These are phyloP conservation scores for Suillus sp. DNA, from an alignment of 768 basidiomycete genomes.

Conservation along the genomic window DNA sequence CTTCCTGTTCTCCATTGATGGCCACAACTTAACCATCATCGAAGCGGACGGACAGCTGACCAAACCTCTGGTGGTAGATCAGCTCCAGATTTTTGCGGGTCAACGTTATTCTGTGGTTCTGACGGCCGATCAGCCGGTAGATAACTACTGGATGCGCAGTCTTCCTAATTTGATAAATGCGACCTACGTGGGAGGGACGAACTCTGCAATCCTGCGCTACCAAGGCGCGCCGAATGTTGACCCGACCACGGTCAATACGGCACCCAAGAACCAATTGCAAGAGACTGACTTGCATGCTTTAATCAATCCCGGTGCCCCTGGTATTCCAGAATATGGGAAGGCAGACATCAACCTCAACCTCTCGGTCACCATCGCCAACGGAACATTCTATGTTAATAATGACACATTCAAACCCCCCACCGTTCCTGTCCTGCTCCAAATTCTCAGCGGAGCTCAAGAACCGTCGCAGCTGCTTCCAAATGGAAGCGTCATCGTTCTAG, in stretches of 20 bases:
- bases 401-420: slow-evolving; percentile 29
- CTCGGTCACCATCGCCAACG: slow-evolving; percentile 8
- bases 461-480: slow-evolving; percentile 30
- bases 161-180: slow-evolving; percentile 26
- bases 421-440: slow-evolving; percentile 47
- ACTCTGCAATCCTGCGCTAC: slow-evolving; percentile 58
- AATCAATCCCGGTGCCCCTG: slow-evolving; percentile 38
- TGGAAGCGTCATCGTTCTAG: slow-evolving; percentile 26
- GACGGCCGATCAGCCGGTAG: slow-evolving; percentile 35
- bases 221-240: slow-evolving; percentile 39
- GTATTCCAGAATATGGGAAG: slow-evolving; percentile 38
- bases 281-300: slow-evolving; percentile 34
- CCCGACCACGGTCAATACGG: slow-evolving; percentile 40
- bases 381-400: slow-evolving; percentile 20
- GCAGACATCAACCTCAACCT: slow-evolving; percentile 43
- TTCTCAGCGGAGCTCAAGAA: slow-evolving; percentile 40
- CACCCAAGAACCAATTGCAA: slow-evolving; percentile 27
- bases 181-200: slow-evolving; percentile 42
- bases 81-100: slow-evolving; percentile 39
- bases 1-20: slow-evolving; percentile 48
- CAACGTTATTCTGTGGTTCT: slow-evolving; percentile 36
- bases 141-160: slow-evolving; percentile 53
- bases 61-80: slow-evolving; percentile 43
- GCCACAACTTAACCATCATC: slow-evolving; percentile 47
- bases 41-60: slow-evolving; percentile 46